Conservation (phyloP, 495 filamentous ascomycete genomes). For the Evansstolkia leycettana region DNA sequence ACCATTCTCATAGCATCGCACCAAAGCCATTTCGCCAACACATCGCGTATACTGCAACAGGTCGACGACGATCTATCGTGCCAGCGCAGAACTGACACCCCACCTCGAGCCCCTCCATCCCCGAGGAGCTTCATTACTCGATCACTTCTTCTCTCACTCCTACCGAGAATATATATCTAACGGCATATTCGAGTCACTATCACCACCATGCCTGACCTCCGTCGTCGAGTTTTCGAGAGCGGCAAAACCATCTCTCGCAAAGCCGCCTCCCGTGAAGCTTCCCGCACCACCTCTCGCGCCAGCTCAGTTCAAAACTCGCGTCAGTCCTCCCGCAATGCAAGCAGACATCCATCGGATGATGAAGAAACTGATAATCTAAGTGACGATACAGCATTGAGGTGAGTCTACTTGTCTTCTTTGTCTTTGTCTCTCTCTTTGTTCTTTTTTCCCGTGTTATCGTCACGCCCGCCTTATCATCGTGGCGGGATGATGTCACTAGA, state of each 20-base stretch:
- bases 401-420: constrained; percentile 9
- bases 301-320: constrained; percentile 52
- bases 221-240: constrained; percentile 69
- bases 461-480: constrained; percentile 9
- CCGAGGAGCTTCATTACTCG: no score
- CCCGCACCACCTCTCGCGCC: constrained; percentile 48
- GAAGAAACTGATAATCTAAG: constrained; percentile 56
- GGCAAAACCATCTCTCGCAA: constrained; percentile 90
- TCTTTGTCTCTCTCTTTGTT: constrained; percentile 5
- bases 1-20: constrained; percentile 19
- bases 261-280: constrained; percentile 60
- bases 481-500: constrained; percentile 30
- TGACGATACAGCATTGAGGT: constrained; percentile 62
- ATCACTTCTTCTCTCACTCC: no score
- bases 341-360: constrained; percentile 60
- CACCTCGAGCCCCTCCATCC: no score
- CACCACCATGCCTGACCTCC: constrained; percentile 41
- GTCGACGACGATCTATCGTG: no score
- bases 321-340: constrained; percentile 42
- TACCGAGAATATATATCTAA: neutral
- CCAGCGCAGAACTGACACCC: no score
- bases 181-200: neutral
- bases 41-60: no score
- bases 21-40: constrained; percentile 1
- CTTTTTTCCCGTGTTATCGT: constrained; percentile 3